phyloP scores from a whole-genome alignment of 2,329 filamentous ascomycete species.

The Epichloe typhina region DNA sequence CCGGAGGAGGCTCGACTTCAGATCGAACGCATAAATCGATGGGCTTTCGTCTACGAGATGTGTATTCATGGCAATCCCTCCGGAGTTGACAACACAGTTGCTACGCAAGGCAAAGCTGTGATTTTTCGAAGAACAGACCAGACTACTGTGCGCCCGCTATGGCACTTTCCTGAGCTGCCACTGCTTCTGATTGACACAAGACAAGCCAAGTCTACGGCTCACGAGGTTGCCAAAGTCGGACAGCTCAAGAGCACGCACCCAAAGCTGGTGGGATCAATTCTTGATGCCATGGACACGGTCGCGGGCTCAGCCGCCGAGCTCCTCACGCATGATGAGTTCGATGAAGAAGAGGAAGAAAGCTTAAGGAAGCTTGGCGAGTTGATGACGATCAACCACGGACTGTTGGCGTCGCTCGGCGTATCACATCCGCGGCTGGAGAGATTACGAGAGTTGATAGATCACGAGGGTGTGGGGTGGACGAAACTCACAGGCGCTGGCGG shows the following conservation, averaged over 20 bases:
- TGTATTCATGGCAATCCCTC: slow-evolving; percentile 96
- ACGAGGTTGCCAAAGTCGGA: slow-evolving; percentile 77
- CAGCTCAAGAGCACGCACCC: slow-evolving; percentile 60
- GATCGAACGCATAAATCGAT: slow-evolving; percentile 89
- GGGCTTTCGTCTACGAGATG: slow-evolving; percentile 95
- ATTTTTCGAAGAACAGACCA: slow-evolving; percentile 76
- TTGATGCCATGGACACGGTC: slow-evolving; percentile 74
- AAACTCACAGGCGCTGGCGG: slow-evolving; percentile 94
- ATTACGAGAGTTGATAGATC: slow-evolving; percentile 80
- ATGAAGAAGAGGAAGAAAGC: slow-evolving; percentile 47
- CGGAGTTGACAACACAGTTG: slow-evolving; percentile 92
- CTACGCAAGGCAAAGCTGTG: slow-evolving; percentile 86
- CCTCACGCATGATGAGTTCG: slow-evolving; percentile 50
- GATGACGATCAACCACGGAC: slow-evolving; percentile 86
- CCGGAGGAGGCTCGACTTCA: slow-evolving; percentile 77
- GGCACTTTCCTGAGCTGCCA: slow-evolving; percentile 83
- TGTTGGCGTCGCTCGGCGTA: slow-evolving; percentile 81
- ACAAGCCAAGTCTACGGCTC: slow-evolving; percentile 72
- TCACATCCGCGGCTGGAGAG: slow-evolving; percentile 89
- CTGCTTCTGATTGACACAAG: slow-evolving; percentile 81
- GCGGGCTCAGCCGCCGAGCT: slow-evolving; percentile 41
- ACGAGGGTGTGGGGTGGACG: slow-evolving; percentile 86
- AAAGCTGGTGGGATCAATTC: slow-evolving; percentile 62
- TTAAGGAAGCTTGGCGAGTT: slow-evolving; percentile 72
- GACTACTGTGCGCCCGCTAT: slow-evolving; percentile 58